Conservation (phyloP, 441 rosid species). For the Flueggea neowawraea region DNA sequence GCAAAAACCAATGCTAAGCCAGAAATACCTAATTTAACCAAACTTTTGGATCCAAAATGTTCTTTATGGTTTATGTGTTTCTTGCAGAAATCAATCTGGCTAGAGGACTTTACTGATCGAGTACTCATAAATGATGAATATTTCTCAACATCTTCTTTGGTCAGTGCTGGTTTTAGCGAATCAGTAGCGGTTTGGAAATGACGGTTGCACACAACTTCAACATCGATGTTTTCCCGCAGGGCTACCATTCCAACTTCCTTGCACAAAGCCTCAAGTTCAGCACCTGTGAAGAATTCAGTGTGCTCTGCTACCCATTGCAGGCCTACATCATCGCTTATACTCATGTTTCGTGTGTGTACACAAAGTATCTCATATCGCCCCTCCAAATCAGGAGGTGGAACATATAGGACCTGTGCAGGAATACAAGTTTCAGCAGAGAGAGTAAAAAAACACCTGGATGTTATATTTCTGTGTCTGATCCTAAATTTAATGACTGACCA, state of each 20-base stretch:
- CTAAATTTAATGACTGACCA: too few relatives aligned
- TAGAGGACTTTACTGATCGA: constrained; percentile 3
- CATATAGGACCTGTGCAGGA: constrained; percentile 58
- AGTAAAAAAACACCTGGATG: neutral
- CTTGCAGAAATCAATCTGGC: constrained; percentile 9
- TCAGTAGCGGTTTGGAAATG: constrained; percentile 66
- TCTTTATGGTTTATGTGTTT: constrained; percentile 13
- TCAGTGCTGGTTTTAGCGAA: constrained; percentile 76
- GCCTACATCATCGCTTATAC: constrained; percentile 56
- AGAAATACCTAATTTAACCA: constrained; percentile 27
- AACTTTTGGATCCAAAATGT: constrained; percentile 6
- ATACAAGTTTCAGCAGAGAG: neutral
- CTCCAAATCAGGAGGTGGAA: constrained; percentile 81
- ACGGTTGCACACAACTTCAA: constrained; percentile 45
- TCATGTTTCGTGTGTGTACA: constrained; percentile 86
- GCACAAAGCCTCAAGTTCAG: constrained; percentile 83
- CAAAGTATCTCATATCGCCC: constrained; percentile 74
- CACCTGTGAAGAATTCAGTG: constrained; percentile 85
- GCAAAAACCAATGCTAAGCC: constrained; percentile 33
- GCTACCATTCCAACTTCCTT: constrained; percentile 84
- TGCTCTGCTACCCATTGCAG: constrained; percentile 65
- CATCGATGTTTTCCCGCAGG: constrained; percentile 77
- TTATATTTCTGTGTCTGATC: neutral
- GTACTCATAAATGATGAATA: constrained; percentile 61
- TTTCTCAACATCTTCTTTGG: constrained; percentile 48